Evolutionary conservation across 1,284 basidiomycete species (phyloP), one percentile per base, ranked within the genome.

Genomic region (Microbotryum saponariae): DNA sequence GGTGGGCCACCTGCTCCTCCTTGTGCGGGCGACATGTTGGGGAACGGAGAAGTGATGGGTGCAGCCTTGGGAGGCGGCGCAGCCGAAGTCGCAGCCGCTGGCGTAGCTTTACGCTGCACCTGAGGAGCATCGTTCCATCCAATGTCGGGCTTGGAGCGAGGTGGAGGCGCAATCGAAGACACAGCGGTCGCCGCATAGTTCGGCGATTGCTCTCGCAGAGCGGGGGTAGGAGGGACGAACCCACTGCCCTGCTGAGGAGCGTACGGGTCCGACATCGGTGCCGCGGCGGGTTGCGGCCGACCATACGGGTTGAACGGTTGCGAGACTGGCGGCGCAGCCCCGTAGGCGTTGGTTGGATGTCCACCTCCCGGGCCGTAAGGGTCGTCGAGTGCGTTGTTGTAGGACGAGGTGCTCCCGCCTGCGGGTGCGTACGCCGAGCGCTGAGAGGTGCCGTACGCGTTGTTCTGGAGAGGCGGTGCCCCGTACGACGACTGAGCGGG

Each of bases 91-190:
- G 79, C 79, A 2, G 84, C 2, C 81, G 81, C n/a, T 76, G 72
- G 56, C 84, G 83, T 55, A 80, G 62, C 61, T 56, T 71, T 60
- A 78, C 16, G 79, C 73, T 8, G 77, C 71, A 9, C 82, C 70
- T 5, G 78, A 76, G 90, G 91, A 0, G 88, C 84, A 72, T 97
- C 93, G 73, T 97, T 97, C 92, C 92, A 97, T 0, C 89, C 90
- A 44, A 83, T 81, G 68, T 84, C 85, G 27, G 78, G 72, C 6
- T 78, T 79, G 4, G 78, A 70, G 3, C 63, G 56, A 46, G 75
- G 77, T 4, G 78, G 77, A 9, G 75, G 74, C 3, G 73, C 70
- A 37, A 68, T 61, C 7, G 61, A 56, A 29, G 75, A 72, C 12
- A 74, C 76, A 3, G 77, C 72, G 23, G 76, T 66, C 20, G 73